Conservation (phyloP, 164 flowering plant species). For the Nelumbo lutea region DNA sequence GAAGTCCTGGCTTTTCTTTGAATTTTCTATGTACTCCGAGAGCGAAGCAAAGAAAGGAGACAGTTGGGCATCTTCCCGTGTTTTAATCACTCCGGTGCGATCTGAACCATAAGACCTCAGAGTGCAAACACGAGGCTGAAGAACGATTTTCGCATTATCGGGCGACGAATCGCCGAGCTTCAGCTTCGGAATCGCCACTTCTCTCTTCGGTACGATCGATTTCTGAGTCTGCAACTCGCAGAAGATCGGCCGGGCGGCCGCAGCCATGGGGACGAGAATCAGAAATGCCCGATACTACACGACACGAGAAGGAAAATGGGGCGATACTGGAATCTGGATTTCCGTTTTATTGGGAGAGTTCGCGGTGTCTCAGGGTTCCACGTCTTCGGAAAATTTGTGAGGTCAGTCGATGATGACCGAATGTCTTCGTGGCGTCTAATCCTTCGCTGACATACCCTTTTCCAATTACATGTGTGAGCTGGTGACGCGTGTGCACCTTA, state of each 20-base stretch:
- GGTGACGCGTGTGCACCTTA: too few species aligned
- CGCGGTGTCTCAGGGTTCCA: slow-evolving; percentile 22
- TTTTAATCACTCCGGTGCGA: slow-evolving; percentile 36
- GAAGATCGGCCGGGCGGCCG: slow-evolving; percentile 28
- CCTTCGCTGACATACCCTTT: too few species aligned
- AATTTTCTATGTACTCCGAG: slow-evolving; percentile 78
- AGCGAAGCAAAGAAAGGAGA: slow-evolving; percentile 67
- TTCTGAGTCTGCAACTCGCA: slow-evolving; percentile 24
- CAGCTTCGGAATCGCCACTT: slow-evolving; percentile 4
- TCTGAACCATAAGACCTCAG: slow-evolving; percentile 72
- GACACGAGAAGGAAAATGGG: not conserved
- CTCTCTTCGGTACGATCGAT: slow-evolving; percentile 12
- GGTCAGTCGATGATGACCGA: not conserved
- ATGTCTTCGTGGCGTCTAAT: too few species aligned
- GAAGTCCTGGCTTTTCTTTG: slow-evolving; percentile 73
- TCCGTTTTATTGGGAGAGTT: not conserved
- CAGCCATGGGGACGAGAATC: slow-evolving; percentile 15
- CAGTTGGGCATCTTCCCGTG: slow-evolving; percentile 26
- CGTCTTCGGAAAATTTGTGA: slow-evolving; percentile 12
- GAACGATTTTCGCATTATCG: slow-evolving; percentile 39
- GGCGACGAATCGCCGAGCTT: slow-evolving; percentile 7
- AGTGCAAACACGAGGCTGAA: slow-evolving; percentile 80
- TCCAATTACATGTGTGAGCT: too few species aligned
- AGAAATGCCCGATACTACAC: not conserved
- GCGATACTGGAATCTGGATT: not conserved